Evolutionary conservation across 2,329 filamentous ascomycete genomes (phyloP).

Genomic region (Onygenales sp.): DNA sequence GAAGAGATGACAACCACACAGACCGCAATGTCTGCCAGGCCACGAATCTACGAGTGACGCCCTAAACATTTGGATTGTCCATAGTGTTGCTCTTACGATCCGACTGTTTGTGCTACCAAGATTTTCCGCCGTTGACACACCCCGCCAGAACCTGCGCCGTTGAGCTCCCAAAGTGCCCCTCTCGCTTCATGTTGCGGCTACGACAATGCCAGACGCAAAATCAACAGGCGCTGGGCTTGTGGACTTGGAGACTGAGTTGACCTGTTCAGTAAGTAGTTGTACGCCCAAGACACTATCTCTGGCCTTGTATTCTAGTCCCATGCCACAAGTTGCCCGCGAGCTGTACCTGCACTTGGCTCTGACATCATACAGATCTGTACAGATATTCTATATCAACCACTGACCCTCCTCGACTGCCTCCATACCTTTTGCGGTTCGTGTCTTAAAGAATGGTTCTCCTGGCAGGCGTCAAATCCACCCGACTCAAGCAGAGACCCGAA

Average conservation of each 20-base stretch:
- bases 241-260: conserved; percentile 87
- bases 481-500: conserved; percentile 39
- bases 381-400: conserved; percentile 81
- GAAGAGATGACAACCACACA: too few species aligned
- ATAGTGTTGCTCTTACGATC: background rate
- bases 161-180: background rate
- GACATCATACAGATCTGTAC: conserved; percentile 69
- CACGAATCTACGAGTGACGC: too few species aligned
- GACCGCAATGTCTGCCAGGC: too few species aligned
- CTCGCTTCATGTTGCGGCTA: conserved; percentile 3
- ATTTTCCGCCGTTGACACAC: background rate
- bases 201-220: conserved; percentile 1
- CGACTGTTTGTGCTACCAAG: background rate
- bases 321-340: background rate
- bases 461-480: conserved; percentile 54
- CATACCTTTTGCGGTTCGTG: conserved; percentile 96
- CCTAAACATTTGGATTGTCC: too few species aligned
- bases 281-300: background rate
- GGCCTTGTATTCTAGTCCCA: background rate
- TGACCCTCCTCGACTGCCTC: conserved; percentile 85
- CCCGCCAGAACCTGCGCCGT: background rate
- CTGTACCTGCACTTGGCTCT: background rate
- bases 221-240: conserved; percentile 28
- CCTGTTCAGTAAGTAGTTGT: conserved; percentile 70
- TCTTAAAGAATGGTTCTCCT: conserved; percentile 90